These are phyloP conservation scores for Picochlorum costavermella DNA, from an alignment of 139 green algal species.

Conservation along the genomic window DNA sequence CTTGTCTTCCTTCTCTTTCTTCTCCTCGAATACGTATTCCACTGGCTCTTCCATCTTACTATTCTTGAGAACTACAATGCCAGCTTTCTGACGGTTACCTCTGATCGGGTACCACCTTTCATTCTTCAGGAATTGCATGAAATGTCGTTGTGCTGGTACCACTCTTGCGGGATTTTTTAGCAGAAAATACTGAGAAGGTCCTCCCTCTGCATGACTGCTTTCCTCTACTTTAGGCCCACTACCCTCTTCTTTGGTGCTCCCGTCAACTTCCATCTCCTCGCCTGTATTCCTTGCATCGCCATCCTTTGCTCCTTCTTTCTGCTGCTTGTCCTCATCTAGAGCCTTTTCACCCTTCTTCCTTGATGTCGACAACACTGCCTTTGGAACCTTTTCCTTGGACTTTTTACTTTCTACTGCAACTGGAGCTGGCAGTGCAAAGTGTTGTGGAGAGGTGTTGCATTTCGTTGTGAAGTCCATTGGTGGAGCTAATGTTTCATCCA, in stretches of 20 bases:
- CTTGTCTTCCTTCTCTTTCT: constrained; percentile 13
- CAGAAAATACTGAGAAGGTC: constrained; percentile 35
- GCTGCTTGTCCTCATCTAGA: constrained; percentile 58
- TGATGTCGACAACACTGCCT: constrained; percentile 92
- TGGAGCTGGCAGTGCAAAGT: constrained; percentile 84
- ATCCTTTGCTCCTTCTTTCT: constrained; percentile 30
- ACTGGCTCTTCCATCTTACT: constrained; percentile 25
- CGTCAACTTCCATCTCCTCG: constrained; percentile 9
- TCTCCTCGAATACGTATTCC: constrained; percentile 22
- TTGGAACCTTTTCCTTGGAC: constrained; percentile 62
- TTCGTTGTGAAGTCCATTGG: constrained; percentile 19
- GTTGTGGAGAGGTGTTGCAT: constrained; percentile 42
- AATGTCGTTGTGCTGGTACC: constrained; percentile 66
- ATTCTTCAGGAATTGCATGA: constrained; percentile 25
- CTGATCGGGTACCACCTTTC: constrained; percentile 32
- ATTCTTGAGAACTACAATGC: constrained; percentile 63
- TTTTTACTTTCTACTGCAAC: constrained; percentile 41
- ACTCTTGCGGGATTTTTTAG: constrained; percentile 81
- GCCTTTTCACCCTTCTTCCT: constrained; percentile 68
- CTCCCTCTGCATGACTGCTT: constrained; percentile 28
- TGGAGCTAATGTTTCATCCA: constrained; percentile 52
- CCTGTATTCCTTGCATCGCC: background rate
- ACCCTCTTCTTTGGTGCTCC: constrained; percentile 1
- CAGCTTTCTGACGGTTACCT: constrained; percentile 15
- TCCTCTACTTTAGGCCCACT: constrained; percentile 16